These are phyloP conservation scores for Komagataella ulmi DNA, from an alignment of 805 yeast genomes.

Conservation along the genomic window DNA sequence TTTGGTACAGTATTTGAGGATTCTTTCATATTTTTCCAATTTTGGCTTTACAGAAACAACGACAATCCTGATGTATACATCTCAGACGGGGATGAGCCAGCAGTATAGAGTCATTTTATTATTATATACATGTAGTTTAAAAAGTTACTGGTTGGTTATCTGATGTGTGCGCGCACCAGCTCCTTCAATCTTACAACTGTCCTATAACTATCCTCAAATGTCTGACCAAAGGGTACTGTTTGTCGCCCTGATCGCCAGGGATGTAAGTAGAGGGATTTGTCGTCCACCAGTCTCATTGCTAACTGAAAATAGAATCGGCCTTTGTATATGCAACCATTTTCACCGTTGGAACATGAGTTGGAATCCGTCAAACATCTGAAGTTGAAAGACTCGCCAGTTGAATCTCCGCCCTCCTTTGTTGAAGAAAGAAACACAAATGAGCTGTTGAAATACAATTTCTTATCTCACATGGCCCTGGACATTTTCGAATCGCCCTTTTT, in stretches of 20 bases:
- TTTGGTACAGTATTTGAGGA: conserved; percentile 70
- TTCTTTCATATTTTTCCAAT: conserved; percentile 49
- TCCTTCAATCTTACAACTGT: conserved; percentile 12
- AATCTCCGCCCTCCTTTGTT: conserved; percentile 7
- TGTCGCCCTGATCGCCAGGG: conserved; percentile 43
- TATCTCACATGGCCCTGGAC: conserved; percentile 68
- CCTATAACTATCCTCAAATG: not conserved
- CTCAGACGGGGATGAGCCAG: not conserved
- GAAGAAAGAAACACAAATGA: conserved; percentile 24
- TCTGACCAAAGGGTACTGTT: conserved; percentile 21
- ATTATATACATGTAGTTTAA: not conserved
- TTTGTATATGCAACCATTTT: conserved; percentile 43
- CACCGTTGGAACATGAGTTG: conserved; percentile 14
- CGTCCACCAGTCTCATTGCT: conserved; percentile 2
- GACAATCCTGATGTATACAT: conserved; percentile 1
- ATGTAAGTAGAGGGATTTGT: conserved; percentile 15
- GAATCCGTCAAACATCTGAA: not conserved
- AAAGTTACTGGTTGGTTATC: not conserved
- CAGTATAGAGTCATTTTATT: not conserved
- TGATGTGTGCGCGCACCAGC: too few relatives aligned
- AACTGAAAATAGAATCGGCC: conserved; percentile 29
- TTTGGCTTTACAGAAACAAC: conserved; percentile 38
- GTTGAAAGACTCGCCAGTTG: not conserved
- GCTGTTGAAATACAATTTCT: conserved; percentile 48
- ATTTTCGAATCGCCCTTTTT: conserved; percentile 41